These are phyloP conservation scores for Stellera chamaejasme DNA, from an alignment of 345 rosid species.

Conservation along the genomic window DNA sequence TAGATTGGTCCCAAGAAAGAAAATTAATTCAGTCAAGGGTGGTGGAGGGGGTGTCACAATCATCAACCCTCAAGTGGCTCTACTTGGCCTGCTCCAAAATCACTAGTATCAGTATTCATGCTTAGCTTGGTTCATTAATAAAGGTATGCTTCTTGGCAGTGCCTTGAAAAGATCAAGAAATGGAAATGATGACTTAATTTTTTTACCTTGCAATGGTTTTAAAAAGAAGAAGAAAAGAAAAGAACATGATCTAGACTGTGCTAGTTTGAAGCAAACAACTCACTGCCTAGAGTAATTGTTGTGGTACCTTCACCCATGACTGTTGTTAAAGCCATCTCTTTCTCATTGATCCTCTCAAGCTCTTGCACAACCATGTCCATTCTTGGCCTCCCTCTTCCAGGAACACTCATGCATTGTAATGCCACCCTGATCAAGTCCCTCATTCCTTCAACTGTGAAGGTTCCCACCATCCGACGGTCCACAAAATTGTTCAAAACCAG, in stretches of 20 bases:
- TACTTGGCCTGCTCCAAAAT: no score
- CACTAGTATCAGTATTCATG: no score
- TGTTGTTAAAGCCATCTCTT: slow-evolving; percentile 45
- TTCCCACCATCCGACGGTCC: slow-evolving; percentile 41
- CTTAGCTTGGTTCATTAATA: slow-evolving; percentile 10
- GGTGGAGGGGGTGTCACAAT: no score
- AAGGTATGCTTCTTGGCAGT: slow-evolving; percentile 11
- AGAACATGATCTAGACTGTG: slow-evolving; percentile 4
- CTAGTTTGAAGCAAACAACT: slow-evolving; percentile 33
- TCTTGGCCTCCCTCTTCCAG: slow-evolving; percentile 28
- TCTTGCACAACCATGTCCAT: slow-evolving; percentile 41
- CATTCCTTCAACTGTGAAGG: slow-evolving; percentile 44
- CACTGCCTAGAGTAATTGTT: slow-evolving; percentile 51
- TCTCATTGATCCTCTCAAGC: slow-evolving; percentile 43
- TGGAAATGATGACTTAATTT: neutral
- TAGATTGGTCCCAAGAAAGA: no score
- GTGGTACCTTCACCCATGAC: slow-evolving; percentile 50
- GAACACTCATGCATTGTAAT: slow-evolving; percentile 37
- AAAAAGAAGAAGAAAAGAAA: slow-evolving; percentile 2
- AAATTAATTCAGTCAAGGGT: no score
- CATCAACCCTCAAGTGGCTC: no score
- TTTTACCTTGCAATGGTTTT: neutral
- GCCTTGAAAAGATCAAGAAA: neutral
- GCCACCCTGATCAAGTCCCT: slow-evolving; percentile 34
- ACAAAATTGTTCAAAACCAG: slow-evolving; percentile 33